phyloP scores from a whole-genome alignment of 768 basidiomycete species.

The Thelephora aurantiotincta region DNA sequence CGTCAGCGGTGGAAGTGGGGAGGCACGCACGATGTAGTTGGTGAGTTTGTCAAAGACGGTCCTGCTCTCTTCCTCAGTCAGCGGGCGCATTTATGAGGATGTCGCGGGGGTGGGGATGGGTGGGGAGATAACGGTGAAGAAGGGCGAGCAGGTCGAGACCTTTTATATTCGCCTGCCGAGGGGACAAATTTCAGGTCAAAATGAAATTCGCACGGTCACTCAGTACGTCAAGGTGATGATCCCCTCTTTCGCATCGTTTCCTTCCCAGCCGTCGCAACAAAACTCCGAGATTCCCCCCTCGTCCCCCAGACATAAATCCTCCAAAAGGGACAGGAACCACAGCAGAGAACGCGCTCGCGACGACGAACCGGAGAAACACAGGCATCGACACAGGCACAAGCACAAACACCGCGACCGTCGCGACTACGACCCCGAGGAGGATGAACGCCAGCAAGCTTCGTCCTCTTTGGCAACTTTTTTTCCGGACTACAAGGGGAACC shows the following conservation, averaged over 20 bases:
- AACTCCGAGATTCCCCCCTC: not conserved
- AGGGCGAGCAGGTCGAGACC: too few relatives aligned
- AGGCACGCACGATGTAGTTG: slow-evolving; percentile 74
- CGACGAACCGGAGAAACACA: slow-evolving; percentile 10
- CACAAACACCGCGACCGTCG: slow-evolving; percentile 11
- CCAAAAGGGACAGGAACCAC: too few relatives aligned
- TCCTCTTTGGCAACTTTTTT: not conserved
- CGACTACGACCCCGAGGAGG: not conserved
- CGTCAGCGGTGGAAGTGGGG: not conserved
- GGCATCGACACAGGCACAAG: slow-evolving; percentile 10
- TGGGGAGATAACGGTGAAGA: too few relatives aligned
- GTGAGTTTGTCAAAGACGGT: slow-evolving; percentile 92
- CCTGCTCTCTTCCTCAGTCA: slow-evolving; percentile 96
- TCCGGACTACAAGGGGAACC: not conserved
- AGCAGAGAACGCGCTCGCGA: slow-evolving; percentile 9
- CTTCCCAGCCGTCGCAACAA: slow-evolving; percentile 26
- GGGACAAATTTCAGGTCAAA: too few relatives aligned
- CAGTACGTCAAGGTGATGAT: slow-evolving; percentile 20
- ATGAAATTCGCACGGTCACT: too few relatives aligned
- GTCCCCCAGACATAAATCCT: too few relatives aligned
- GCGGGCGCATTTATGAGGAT: slow-evolving; percentile 57
- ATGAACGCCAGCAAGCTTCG: not conserved
- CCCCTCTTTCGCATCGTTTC: slow-evolving; percentile 43
- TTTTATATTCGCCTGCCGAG: too few relatives aligned
- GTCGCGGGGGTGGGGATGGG: too few relatives aligned